phyloP scores from a whole-genome alignment of 129 eudicot genomes.

The Silybum marianum region DNA sequence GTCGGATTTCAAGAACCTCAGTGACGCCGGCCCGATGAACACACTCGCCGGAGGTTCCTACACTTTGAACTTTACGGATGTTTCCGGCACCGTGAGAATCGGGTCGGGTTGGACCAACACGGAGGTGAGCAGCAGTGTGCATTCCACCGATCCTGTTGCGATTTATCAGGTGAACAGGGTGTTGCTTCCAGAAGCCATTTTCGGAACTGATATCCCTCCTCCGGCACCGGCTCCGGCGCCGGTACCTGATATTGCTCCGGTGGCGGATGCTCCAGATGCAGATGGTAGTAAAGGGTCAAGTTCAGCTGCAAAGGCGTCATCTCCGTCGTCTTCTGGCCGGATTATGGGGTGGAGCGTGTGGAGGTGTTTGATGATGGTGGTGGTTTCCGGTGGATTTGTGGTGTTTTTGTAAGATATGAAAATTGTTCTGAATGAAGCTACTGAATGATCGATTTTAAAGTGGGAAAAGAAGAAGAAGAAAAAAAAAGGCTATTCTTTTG shows the following conservation, averaged over 20 bases:
- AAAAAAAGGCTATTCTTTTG: conserved; percentile 34
- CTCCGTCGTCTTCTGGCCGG: conserved; percentile 34
- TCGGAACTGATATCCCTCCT: conserved; percentile 89
- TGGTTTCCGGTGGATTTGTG: conserved; percentile 41
- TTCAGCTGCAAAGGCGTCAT: conserved; percentile 25
- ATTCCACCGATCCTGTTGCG: conserved; percentile 79
- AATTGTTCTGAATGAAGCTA: neutral
- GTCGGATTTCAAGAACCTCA: conserved; percentile 76
- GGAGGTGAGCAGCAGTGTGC: conserved; percentile 71
- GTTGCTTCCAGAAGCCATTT: conserved; percentile 84
- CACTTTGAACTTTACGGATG: conserved; percentile 67
- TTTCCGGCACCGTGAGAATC: conserved; percentile 52
- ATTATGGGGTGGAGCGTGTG: conserved; percentile 34
- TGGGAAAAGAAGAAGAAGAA: neutral
- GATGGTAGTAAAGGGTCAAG: conserved; percentile 35
- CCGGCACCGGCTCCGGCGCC: conserved; percentile 78
- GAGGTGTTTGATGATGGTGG: conserved; percentile 44
- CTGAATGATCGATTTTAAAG: neutral
- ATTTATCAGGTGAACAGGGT: conserved; percentile 73
- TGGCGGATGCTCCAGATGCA: conserved; percentile 59
- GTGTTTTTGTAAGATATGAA: conserved; percentile 38
- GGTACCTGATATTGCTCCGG: conserved; percentile 59
- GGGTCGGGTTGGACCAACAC: conserved; percentile 90
- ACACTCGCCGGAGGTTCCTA: conserved; percentile 73
- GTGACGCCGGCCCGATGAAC: conserved; percentile 51